Base-by-base conservation (phyloP, 208 protist genomes). In the Strigomonas culicis region DNA sequence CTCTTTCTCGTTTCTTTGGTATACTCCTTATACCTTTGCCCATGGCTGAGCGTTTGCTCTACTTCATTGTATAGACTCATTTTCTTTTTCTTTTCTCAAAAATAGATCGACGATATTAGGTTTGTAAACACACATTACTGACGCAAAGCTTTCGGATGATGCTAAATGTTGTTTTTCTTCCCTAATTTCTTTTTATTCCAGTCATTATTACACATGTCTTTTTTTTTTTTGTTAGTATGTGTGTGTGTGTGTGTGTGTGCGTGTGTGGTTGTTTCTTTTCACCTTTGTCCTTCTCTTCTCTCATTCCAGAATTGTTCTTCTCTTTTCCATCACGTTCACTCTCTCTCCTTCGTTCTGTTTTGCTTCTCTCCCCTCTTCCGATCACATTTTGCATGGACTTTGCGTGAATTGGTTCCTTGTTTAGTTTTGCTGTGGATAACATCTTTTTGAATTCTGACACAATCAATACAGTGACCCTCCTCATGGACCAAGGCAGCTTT, bases 391-490 rank as follows among this genome's bases (percentile, higher is more conserved):
- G n/a, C 22, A 0, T 36, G 6, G 7, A 28, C 0, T 24, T 32
- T 27, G 21, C 19, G 43, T n/a, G 1, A 24, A 43, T n/a, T 11
- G 19, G 39, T 24, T 19, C 27, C 47, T 3, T 39, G 7, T 21
- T 25, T 22, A 7, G 4, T 22, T 21, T 22, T 13, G 44, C 7
- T 49, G 24, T 7, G 8, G 24, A 19, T 0, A 7, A 15, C 46
- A 30, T 36, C 7, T 49, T 56, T 27, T 13, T 39, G 15, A 25
- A 10, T 31, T 19, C 41, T 47, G 4, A 43, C 32, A 28, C 62
- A 49, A 3, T 31, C 70, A 63, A 90, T 90, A 75, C 80, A 92
- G 63, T n/a, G n/a, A n/a, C n/a, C n/a, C n/a, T n/a, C n/a, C n/a
- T n/a, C n/a, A n/a, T n/a, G n/a, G n/a, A n/a, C n/a, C 79, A 87